phyloP scores from a whole-genome alignment of 129 eudicot species.

The Apium graveolens region DNA sequence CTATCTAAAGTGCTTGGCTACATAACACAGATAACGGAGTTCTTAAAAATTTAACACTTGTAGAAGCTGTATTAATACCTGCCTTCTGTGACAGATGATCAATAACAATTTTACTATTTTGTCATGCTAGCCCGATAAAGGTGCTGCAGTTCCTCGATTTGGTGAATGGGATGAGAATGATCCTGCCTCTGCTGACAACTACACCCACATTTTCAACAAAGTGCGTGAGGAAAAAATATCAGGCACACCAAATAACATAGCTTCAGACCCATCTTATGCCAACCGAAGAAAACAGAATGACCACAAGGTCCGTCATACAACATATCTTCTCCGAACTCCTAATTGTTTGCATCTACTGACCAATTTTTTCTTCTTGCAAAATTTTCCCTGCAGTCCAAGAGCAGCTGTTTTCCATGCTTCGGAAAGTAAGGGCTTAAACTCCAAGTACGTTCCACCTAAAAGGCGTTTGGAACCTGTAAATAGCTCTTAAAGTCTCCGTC shows the following conservation, averaged over 20 bases:
- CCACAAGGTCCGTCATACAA: slow-evolving; percentile 22
- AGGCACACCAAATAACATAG: slow-evolving; percentile 27
- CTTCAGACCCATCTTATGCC: slow-evolving; percentile 28
- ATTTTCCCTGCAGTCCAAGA: slow-evolving; percentile 15
- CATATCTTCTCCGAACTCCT: background rate
- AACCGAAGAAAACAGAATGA: slow-evolving; percentile 21
- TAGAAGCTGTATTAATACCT: background rate
- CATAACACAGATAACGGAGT: background rate
- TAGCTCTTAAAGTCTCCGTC: slow-evolving; percentile 29
- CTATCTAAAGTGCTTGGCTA: background rate
- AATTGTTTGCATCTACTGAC: background rate
- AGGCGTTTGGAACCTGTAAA: slow-evolving; percentile 25
- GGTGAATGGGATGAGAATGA: slow-evolving; percentile 80
- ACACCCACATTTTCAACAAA: slow-evolving; percentile 57
- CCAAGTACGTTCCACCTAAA: background rate
- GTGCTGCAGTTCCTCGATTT: slow-evolving; percentile 70
- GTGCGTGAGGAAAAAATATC: slow-evolving; percentile 49
- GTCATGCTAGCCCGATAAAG: slow-evolving; percentile 54
- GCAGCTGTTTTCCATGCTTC: slow-evolving; percentile 38
- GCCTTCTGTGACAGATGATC: background rate
- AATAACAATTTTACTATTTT: background rate
- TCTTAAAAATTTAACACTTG: background rate
- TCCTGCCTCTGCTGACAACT: slow-evolving; percentile 68
- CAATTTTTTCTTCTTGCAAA: background rate
- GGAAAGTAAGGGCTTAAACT: slow-evolving; percentile 21